phyloP scores from a whole-genome alignment of 306 rosid species.

The Fragaria nilgerrensis region DNA sequence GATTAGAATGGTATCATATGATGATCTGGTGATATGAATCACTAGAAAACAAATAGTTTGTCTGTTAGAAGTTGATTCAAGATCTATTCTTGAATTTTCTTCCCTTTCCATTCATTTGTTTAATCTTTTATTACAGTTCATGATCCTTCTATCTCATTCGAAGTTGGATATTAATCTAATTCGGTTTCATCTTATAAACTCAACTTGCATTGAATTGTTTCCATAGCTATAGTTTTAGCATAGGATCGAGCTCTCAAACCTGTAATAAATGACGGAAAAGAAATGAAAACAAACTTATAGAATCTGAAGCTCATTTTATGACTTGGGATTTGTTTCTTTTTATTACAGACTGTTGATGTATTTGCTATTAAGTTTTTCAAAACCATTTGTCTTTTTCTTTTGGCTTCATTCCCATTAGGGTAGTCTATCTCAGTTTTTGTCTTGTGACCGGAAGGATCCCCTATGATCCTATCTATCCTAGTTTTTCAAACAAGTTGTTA shows the following conservation, averaged over 20 bases:
- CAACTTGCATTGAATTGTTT: not conserved
- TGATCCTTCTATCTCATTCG: not conserved
- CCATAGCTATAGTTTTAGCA: not conserved
- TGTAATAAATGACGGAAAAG: not conserved
- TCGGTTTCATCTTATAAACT: not conserved
- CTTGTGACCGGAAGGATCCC: too few species aligned
- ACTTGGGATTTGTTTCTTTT: constrained; percentile 28
- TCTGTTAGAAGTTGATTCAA: not conserved
- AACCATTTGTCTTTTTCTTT: too few species aligned
- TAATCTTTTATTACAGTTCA: not conserved
- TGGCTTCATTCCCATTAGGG: too few species aligned
- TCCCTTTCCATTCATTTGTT: not conserved
- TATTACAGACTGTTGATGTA: constrained; percentile 98
- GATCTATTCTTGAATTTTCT: not conserved
- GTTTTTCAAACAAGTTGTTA: too few species aligned
- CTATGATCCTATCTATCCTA: too few species aligned
- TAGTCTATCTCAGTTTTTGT: too few species aligned
- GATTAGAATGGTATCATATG: not conserved
- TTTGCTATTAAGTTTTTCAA: constrained; percentile 49
- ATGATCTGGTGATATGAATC: not conserved
- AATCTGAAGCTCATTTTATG: constrained; percentile 18
- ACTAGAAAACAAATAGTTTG: not conserved
- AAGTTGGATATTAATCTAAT: not conserved
- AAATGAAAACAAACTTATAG: not conserved
- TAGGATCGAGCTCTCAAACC: not conserved